Conservation (phyloP, 2,329 filamentous ascomycete species). For the Cytospora leucostoma region DNA sequence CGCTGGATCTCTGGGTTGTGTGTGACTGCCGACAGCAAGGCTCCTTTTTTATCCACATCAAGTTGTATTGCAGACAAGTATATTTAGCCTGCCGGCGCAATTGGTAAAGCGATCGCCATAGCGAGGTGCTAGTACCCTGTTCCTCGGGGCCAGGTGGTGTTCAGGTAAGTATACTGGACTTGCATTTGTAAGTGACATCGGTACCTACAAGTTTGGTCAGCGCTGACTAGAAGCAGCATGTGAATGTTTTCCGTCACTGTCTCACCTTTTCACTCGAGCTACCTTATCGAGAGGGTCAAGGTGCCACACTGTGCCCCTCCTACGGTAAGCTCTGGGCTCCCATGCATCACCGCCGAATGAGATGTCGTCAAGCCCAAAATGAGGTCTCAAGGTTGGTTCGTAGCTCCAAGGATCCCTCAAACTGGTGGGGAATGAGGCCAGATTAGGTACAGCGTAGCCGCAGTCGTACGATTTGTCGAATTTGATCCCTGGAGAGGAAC, state of each 20-base stretch:
- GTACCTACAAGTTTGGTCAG: neutral
- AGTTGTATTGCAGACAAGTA: neutral
- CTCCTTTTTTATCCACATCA: neutral
- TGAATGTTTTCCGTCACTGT: neutral
- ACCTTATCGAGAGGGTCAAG: neutral
- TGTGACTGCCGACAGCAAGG: constrained; percentile 1
- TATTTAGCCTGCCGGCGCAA: neutral
- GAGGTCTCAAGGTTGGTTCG: constrained; percentile 1
- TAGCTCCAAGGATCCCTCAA: neutral
- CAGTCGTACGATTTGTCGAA: constrained; percentile 10
- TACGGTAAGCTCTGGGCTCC: neutral
- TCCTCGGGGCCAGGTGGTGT: neutral
- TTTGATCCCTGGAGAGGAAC: constrained; percentile 4
- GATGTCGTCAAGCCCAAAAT: constrained; percentile 1
- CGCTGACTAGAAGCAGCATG: neutral
- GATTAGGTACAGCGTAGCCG: constrained; percentile 10
- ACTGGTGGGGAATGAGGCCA: constrained; percentile 9
- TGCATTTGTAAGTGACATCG: neutral
- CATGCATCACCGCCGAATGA: constrained; percentile 7
- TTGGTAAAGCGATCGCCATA: neutral
- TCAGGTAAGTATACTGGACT: neutral
- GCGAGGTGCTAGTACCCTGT: neutral
- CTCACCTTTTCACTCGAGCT: neutral
- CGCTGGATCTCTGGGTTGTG: neutral
- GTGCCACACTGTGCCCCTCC: neutral